Conservation (phyloP, 2,329 filamentous ascomycete genomes). For the Ophiostoma sp. region DNA sequence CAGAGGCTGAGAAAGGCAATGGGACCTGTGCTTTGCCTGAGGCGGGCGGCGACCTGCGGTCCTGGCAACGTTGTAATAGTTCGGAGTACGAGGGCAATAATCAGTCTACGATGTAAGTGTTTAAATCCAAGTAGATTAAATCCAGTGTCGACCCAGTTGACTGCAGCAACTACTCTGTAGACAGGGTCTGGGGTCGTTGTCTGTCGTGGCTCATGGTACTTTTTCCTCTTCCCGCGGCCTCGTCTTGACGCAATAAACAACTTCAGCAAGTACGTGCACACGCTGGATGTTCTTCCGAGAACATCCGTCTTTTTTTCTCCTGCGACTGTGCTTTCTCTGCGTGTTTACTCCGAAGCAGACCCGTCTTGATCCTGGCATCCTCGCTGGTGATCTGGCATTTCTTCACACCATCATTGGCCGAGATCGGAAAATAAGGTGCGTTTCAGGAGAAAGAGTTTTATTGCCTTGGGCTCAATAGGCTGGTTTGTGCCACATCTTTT, state of each 20-base stretch:
- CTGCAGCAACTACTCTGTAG: neutral
- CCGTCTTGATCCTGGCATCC: conserved; percentile 5
- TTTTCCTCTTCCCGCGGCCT: conserved; percentile 9
- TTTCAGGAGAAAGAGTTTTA: neutral
- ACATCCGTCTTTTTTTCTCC: neutral
- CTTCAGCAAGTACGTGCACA: neutral
- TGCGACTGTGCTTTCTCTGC: neutral
- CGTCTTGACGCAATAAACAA: neutral
- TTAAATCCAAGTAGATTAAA: neutral
- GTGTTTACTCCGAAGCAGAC: neutral
- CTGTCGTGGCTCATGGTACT: neutral
- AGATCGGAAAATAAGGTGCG: conserved; percentile 3
- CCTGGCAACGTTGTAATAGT: neutral
- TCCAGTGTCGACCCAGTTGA: neutral
- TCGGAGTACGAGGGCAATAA: neutral
- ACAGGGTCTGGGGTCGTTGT: conserved; percentile 10
- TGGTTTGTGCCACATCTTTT: neutral
- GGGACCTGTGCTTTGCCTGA: neutral
- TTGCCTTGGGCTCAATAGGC: neutral
- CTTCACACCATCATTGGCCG: conserved; percentile 11
- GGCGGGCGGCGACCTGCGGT: conserved; percentile 5
- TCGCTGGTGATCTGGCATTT: conserved; percentile 7
- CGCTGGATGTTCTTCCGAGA: neutral
- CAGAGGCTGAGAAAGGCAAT: conserved; percentile 7
- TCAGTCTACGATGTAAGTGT: neutral